Conservation (phyloP, 495 filamentous ascomycete species). For the Apodospora peruviana region DNA sequence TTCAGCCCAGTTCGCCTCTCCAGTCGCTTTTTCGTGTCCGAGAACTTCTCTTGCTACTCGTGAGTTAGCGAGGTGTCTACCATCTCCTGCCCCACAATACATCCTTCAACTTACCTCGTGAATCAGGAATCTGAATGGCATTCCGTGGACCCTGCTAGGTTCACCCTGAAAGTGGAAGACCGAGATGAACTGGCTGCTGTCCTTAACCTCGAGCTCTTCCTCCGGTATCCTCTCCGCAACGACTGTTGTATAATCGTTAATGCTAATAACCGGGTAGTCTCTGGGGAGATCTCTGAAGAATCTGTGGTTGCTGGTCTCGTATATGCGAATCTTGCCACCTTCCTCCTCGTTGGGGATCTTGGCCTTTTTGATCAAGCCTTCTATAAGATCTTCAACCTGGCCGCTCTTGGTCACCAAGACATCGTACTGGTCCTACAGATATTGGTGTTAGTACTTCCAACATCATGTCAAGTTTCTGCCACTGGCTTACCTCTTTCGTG, state of each 20-base stretch:
- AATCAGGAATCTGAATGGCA: conserved; percentile 87
- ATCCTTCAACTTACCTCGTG: conserved; percentile 57
- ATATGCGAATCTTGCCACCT: conserved; percentile 61
- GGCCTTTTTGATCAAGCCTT: conserved; percentile 69
- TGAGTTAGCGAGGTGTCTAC: conserved; percentile 9
- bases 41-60: conserved; percentile 74
- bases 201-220: conserved; percentile 59
- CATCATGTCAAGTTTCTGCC: neutral
- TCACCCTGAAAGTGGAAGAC: conserved; percentile 92
- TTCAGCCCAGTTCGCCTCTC: conserved; percentile 89
- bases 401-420: conserved; percentile 81
- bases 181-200: conserved; percentile 58
- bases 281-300: conserved; percentile 66
- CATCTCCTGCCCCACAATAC: neutral
- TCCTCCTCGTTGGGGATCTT: conserved; percentile 68
- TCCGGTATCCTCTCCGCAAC: conserved; percentile 76
- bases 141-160: conserved; percentile 62
- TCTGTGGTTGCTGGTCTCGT: conserved; percentile 72
- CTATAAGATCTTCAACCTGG: conserved; percentile 67
- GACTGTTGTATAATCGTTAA: conserved; percentile 80
- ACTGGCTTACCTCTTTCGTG: conserved; percentile 67
- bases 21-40: conserved; percentile 84
- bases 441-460: conserved; percentile 21
- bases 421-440: conserved; percentile 65
- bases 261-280: conserved; percentile 59